Conservation (phyloP, 352 stramenopile genomes). For the Globisporangium solare region DNA sequence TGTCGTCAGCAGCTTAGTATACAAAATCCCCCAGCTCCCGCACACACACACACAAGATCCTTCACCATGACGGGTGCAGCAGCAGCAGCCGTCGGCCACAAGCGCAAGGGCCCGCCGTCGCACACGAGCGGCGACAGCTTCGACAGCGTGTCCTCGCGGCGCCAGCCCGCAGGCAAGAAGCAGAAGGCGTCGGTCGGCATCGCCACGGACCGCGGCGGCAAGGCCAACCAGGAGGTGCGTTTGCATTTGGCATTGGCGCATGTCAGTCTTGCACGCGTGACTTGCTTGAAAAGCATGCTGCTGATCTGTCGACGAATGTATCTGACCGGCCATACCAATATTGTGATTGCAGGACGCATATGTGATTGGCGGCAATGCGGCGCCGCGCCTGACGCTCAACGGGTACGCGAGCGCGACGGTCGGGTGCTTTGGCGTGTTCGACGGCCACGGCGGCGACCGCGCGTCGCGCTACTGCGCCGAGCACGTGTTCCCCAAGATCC, state of each 20-base stretch:
- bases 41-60: conserved; percentile 3
- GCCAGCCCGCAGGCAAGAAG: conserved; percentile 25
- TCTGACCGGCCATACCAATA: neutral
- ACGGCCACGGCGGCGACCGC: conserved; percentile 75
- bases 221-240: conserved; percentile 70
- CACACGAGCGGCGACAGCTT: conserved; percentile 14
- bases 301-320: neutral
- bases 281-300: neutral
- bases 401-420: conserved; percentile 53
- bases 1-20: neutral
- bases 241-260: neutral
- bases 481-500: conserved; percentile 62
- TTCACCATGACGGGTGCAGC: neutral
- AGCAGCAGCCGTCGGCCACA: conserved; percentile 16
- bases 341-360: conserved; percentile 58
- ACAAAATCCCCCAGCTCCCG: conserved; percentile 3
- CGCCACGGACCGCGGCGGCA: conserved; percentile 64
- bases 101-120: conserved; percentile 30
- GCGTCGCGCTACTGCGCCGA: conserved; percentile 76
- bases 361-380: conserved; percentile 62
- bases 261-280: neutral
- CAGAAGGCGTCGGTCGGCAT: conserved; percentile 53
- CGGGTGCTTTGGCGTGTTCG: conserved; percentile 81
- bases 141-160: conserved; percentile 23
- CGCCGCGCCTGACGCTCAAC: conserved; percentile 70